A percentile compares a stretch with the other conserved stretches of the same genome.
Evolutionary conservation across 371 early-diverging fungal species (phyloP).

Genomic region (Syncephalastrum contaminatum): DNA sequence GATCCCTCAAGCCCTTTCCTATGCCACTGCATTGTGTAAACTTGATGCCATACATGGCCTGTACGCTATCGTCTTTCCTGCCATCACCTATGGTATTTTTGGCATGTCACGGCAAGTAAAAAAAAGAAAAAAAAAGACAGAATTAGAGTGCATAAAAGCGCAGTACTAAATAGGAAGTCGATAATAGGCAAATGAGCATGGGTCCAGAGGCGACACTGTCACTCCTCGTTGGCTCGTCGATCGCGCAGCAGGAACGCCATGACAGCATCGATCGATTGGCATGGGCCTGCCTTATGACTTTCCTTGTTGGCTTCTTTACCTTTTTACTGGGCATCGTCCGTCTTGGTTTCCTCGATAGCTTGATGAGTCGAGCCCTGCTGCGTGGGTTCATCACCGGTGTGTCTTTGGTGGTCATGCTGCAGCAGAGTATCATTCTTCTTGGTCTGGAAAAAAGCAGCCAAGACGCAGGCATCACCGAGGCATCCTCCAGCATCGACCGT

Average conservation of each 20-base stretch:
- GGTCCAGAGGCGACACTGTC: slow-evolving; percentile 94
- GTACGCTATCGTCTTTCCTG: slow-evolving; percentile 81
- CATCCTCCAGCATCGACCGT: slow-evolving; percentile 73
- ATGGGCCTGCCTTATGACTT: slow-evolving; percentile 70
- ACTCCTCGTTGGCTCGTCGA: slow-evolving; percentile 82
- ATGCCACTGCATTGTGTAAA: slow-evolving; percentile 82
- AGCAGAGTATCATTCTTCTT: slow-evolving; percentile 77
- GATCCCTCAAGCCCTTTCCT: slow-evolving; percentile 88
- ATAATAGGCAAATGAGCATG: slow-evolving; percentile 70
- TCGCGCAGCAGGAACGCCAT: slow-evolving; percentile 55
- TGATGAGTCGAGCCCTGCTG: slow-evolving; percentile 86
- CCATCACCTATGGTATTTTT: slow-evolving; percentile 84
- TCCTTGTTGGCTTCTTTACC: slow-evolving; percentile 91
- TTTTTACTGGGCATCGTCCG: slow-evolving; percentile 90
- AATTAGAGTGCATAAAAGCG: background rate
- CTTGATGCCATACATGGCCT: slow-evolving; percentile 87
- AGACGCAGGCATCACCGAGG: slow-evolving; percentile 56
- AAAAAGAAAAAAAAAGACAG: background rate
- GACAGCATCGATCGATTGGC: slow-evolving; percentile 50
- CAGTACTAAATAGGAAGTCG: background rate
- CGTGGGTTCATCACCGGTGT: slow-evolving; percentile 94
- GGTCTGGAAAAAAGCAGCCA: slow-evolving; percentile 59
- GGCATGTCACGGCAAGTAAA: slow-evolving; percentile 78
- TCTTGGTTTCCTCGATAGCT: slow-evolving; percentile 93
- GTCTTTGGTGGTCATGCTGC: slow-evolving; percentile 84